Percentiles rank a stretch among this genome's conserved stretches.
Conservation (phyloP, 371 early-diverging fungal species). For the Fennellomyces sp. region DNA sequence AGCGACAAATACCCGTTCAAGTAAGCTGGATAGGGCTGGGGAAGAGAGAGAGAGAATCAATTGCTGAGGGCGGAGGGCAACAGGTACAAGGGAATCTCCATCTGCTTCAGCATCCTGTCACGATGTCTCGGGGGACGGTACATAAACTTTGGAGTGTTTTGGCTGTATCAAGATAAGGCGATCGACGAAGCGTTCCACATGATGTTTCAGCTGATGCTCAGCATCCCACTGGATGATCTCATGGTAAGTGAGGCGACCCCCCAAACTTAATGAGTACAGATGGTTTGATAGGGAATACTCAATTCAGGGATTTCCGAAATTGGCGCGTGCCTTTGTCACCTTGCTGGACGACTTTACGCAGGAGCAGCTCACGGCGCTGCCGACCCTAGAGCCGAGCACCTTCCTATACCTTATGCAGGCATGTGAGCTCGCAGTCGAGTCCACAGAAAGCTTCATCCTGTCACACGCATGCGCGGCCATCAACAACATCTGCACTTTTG, state of each 20-base stretch:
- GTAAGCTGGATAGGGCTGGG: background rate
- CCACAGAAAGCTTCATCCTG: conserved; percentile 55
- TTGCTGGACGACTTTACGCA: conserved; percentile 66
- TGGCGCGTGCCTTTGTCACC: conserved; percentile 60
- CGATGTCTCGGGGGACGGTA: conserved; percentile 81
- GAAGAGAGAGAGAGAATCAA: background rate
- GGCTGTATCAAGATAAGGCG: conserved; percentile 87
- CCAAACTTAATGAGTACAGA: background rate
- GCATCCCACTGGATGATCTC: conserved; percentile 74
- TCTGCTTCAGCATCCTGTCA: conserved; percentile 76
- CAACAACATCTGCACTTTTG: conserved; percentile 72
- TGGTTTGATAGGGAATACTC: background rate
- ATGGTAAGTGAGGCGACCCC: conserved; percentile 51
- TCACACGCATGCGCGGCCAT: conserved; percentile 75
- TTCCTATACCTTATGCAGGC: conserved; percentile 66
- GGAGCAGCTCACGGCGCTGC: conserved; percentile 67
- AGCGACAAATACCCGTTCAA: conserved; percentile 37
- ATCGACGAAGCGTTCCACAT: conserved; percentile 72
- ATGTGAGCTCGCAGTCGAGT: conserved; percentile 62
- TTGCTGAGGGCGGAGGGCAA: background rate
- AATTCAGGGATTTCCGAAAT: conserved; percentile 67
- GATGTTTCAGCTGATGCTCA: conserved; percentile 72
- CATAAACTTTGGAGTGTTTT: conserved; percentile 92
- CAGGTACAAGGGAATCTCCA: conserved; percentile 80
- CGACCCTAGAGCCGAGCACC: conserved; percentile 51